Percentiles rank a stretch among this genome's conserved stretches.
Evolutionary conservation across 2,329 filamentous ascomycete species (phyloP).

Genomic region (Aureobasidium sp.): DNA sequence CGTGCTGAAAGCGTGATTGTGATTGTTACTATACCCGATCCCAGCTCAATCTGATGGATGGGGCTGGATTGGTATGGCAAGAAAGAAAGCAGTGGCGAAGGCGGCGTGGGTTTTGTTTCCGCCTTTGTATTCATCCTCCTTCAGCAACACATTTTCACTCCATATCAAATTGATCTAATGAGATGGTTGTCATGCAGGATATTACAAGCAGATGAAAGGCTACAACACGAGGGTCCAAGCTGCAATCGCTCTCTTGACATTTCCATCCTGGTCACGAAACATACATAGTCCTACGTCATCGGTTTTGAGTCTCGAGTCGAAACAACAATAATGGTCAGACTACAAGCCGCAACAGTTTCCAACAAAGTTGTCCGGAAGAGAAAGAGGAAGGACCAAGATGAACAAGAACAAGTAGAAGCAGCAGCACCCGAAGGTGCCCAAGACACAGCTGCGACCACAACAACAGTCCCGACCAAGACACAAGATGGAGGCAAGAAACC

Average conservation of each 20-base stretch:
- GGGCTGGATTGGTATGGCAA: too few relatives aligned
- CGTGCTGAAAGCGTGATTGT: too few relatives aligned
- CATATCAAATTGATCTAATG: too few relatives aligned
- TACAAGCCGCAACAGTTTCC: conserved; percentile 44
- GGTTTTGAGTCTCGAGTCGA: not conserved
- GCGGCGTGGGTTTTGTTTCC: not conserved
- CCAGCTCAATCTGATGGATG: too few relatives aligned
- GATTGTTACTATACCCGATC: too few relatives aligned
- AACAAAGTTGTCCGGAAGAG: conserved; percentile 42
- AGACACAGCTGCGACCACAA: conserved; percentile 28
- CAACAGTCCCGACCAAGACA: conserved; percentile 48
- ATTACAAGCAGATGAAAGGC: too few relatives aligned
- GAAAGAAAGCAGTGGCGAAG: not conserved
- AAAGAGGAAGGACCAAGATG: conserved; percentile 28
- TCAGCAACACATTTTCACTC: not conserved
- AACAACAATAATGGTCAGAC: conserved; percentile 34
- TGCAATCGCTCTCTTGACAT: not conserved
- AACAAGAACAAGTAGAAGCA: conserved; percentile 15
- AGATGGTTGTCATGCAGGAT: too few relatives aligned
- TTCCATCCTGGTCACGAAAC: not conserved
- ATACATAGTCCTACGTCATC: conserved; percentile 7
- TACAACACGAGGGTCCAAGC: too few relatives aligned
- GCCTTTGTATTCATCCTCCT: not conserved
- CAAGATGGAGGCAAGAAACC: conserved; percentile 51
- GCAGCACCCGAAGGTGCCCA: conserved; percentile 17